Evolutionary conservation across 2,329 filamentous ascomycete genomes (phyloP), one percentile per base, ranked within the genome.

Genomic region (Phyllachora maydis): DNA sequence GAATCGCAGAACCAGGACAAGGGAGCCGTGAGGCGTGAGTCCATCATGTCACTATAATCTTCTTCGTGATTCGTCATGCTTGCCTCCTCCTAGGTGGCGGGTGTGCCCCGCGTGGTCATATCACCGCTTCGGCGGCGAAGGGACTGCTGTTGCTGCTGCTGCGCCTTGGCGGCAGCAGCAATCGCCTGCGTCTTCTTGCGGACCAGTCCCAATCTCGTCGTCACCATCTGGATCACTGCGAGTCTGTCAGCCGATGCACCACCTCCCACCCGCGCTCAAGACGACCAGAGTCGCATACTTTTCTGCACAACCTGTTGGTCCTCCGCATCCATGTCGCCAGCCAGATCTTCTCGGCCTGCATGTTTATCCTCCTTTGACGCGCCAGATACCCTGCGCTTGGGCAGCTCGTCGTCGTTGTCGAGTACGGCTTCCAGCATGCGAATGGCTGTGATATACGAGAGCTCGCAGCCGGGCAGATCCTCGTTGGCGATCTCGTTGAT

Each of bases 401-500:
- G 41, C 1, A 50, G 30, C 18, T 65, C 63, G 14, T 69, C 81
- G 29, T 91, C 82, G 22, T 64, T 73, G 36, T 98, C 88, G 27
- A 98, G 52, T 3, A 98, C 78, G 10, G 85, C 88, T 49, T 98
- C 85, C 9, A 95, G 62, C 75, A 98, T 88, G 32, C 78, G 68
- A 33, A 95, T 82, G 1, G 88, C 83, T 1, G 88, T 95, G 25
- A 79, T 63, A 42, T 98, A 98, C 11, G 82, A 83, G 14, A 92
- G 70, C 41, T 95, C 83, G 41, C 85, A 95, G 10, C 82, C 81
- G 1, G 57, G 51, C 13, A 95, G 55, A 44, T 95, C 83, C 31
- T 88, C 78, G 27, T 85, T 82, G 2, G 88, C 81, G 23, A 98
- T 76, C 49, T 98, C 88, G 37, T 91, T 90, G 40, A 95, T 88